These are phyloP conservation scores for Claviceps sorghi DNA, from an alignment of 2,329 filamentous ascomycete genomes.

Conservation along the genomic window DNA sequence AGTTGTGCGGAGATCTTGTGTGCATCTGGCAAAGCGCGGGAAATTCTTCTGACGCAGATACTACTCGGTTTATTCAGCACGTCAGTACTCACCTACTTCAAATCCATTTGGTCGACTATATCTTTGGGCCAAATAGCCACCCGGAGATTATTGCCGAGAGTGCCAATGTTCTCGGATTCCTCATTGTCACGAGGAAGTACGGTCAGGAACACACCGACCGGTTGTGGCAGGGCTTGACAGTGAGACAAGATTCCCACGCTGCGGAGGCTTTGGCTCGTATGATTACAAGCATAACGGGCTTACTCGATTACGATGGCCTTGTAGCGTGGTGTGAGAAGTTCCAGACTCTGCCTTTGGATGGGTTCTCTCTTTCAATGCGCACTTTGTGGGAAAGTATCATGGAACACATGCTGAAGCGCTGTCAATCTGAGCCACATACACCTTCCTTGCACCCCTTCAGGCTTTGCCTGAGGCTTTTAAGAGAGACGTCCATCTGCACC, in stretches of 20 bases:
- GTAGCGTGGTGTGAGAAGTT: conserved; percentile 60
- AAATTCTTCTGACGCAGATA: conserved; percentile 27
- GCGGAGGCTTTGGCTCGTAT: conserved; percentile 65
- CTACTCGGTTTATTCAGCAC: conserved; percentile 42
- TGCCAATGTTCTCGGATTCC: conserved; percentile 72
- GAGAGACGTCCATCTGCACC: conserved; percentile 49
- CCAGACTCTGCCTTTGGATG: conserved; percentile 44
- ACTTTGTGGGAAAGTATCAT: conserved; percentile 46
- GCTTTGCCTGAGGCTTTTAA: conserved; percentile 51
- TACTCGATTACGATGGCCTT: conserved; percentile 35
- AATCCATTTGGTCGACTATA: conserved; percentile 66
- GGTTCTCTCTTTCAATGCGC: conserved; percentile 47
- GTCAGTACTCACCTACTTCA: conserved; percentile 54
- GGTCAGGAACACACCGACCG: conserved; percentile 56
- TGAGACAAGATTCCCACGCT: conserved; percentile 72
- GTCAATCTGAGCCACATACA: conserved; percentile 19
- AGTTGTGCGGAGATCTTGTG: conserved; percentile 58
- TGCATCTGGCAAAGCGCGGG: conserved; percentile 45
- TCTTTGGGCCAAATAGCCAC: conserved; percentile 81
- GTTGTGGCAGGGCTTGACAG: conserved; percentile 71
- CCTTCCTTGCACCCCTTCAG: conserved; percentile 30
- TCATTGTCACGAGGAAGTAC: conserved; percentile 67
- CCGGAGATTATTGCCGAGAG: conserved; percentile 75
- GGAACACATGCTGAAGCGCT: conserved; percentile 30
- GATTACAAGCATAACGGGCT: conserved; percentile 31